phyloP scores from a whole-genome alignment of 495 filamentous ascomycete genomes.

The Lophiotrema nucula region DNA sequence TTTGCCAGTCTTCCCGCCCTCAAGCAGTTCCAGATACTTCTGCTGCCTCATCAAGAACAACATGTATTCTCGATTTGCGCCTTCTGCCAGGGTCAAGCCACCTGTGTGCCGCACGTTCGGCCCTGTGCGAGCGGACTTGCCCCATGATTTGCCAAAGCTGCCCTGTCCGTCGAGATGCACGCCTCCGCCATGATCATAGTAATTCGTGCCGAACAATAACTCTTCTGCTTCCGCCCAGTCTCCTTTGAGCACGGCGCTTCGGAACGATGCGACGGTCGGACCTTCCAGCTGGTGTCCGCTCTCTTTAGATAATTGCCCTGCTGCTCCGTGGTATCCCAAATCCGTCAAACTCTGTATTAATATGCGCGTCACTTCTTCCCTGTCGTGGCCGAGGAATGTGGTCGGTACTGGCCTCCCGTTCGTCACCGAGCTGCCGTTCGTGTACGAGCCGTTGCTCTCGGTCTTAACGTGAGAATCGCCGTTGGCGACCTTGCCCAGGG shows the following conservation, averaged over 20 bases:
- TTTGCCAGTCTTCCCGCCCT: slow-evolving; percentile 65
- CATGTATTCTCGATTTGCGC: slow-evolving; percentile 60
- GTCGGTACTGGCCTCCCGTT: slow-evolving; percentile 42
- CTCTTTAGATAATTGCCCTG: slow-evolving; percentile 68
- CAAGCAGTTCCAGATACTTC: slow-evolving; percentile 90
- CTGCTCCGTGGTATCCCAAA: slow-evolving; percentile 78
- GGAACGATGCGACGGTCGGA: slow-evolving; percentile 77
- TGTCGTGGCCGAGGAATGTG: slow-evolving; percentile 76
- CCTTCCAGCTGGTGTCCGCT: slow-evolving; percentile 90
- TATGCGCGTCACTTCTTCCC: slow-evolving; percentile 90
- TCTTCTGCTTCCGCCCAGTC: slow-evolving; percentile 83
- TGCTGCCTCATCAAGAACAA: slow-evolving; percentile 84
- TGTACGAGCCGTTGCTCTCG: slow-evolving; percentile 39
- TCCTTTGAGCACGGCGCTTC: slow-evolving; percentile 75
- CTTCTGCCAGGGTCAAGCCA: slow-evolving; percentile 54
- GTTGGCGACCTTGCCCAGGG: slow-evolving; percentile 46
- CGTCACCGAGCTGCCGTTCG: slow-evolving; percentile 48
- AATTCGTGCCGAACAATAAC: slow-evolving; percentile 61
- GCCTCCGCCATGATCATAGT: slow-evolving; percentile 52
- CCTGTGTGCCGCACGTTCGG: slow-evolving; percentile 19
- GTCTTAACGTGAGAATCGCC: slow-evolving; percentile 46
- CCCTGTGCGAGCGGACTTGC: slow-evolving; percentile 5
- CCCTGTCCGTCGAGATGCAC: slow-evolving; percentile 40
- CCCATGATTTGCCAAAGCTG: slow-evolving; percentile 23
- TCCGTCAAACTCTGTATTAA: slow-evolving; percentile 87